Conservation (phyloP, 2,329 filamentous ascomycete species). For the Claviceps monticola region DNA sequence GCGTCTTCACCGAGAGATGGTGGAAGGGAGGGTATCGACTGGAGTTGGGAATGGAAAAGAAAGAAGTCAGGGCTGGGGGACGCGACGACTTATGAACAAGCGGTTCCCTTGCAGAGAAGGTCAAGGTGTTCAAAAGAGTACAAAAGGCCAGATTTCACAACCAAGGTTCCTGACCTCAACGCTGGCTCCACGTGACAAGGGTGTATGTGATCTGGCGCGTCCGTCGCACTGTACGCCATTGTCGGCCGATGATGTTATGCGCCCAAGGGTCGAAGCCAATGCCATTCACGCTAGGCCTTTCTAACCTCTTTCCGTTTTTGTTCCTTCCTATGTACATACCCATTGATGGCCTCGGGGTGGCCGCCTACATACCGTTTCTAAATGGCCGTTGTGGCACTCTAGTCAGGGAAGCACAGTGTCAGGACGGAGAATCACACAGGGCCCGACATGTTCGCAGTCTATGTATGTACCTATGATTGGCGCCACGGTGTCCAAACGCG, state of each 20-base stretch:
- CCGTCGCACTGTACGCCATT: conserved; percentile 1
- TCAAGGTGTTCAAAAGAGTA: conserved; percentile 30
- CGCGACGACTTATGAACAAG: conserved; percentile 22
- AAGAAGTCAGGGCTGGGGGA: conserved; percentile 14
- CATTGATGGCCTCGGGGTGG: too few relatives aligned
- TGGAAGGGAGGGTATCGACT: conserved; percentile 14
- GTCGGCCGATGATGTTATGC: neutral
- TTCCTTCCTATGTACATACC: too few relatives aligned
- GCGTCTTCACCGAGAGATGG: conserved; percentile 15
- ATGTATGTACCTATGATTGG: conserved; percentile 2
- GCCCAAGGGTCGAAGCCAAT: neutral
- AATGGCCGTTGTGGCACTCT: neutral
- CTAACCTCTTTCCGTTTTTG: too few relatives aligned
- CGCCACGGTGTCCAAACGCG: conserved; percentile 5
- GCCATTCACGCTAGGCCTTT: neutral
- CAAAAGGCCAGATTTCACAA: conserved; percentile 37
- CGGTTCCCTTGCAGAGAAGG: conserved; percentile 18
- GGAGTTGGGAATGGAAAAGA: conserved; percentile 10
- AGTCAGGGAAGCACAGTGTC: neutral
- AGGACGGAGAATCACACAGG: neutral
- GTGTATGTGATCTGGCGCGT: neutral
- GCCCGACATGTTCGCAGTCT: conserved; percentile 4
- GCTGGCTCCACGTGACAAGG: conserved; percentile 18
- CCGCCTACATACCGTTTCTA: too few relatives aligned
- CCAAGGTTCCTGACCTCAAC: conserved; percentile 8